Conservation (phyloP, 2,329 filamentous ascomycete species). For the Fusarium fujikuroi region DNA sequence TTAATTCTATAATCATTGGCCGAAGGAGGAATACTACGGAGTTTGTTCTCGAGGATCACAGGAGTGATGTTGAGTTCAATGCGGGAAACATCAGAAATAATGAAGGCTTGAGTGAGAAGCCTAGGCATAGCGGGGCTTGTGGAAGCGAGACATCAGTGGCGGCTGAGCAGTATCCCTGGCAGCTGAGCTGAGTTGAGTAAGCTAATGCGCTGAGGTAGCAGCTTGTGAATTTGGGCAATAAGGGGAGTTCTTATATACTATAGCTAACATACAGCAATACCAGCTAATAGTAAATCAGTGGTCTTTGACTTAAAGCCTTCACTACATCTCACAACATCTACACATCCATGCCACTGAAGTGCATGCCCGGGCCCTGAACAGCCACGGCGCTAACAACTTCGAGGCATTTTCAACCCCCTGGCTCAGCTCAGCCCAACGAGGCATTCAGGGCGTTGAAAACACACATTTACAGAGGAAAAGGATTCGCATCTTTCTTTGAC, state of each 20-base stretch:
- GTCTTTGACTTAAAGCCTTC: background rate
- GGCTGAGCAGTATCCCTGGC: background rate
- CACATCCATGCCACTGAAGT: background rate
- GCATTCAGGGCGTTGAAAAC: background rate
- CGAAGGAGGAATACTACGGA: background rate
- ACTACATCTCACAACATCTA: background rate
- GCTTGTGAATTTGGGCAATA: background rate
- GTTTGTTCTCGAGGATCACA: background rate
- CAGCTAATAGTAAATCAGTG: background rate
- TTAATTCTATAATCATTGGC: background rate
- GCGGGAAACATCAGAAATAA: background rate
- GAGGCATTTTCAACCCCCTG: background rate
- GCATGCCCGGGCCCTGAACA: background rate
- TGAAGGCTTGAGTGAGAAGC: background rate
- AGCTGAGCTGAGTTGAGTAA: background rate
- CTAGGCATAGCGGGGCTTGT: background rate
- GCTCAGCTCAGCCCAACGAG: background rate
- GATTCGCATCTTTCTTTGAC: background rate
- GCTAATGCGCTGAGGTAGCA: background rate
- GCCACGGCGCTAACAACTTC: conserved; percentile 3
- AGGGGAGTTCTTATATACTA: background rate
- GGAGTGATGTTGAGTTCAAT: background rate
- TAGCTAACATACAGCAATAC: background rate
- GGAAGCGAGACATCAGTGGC: conserved; percentile 11
- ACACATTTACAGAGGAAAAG: background rate